phyloP scores from a whole-genome alignment of 371 early-diverging fungal species.

The Apophysomyces ossiformis region DNA sequence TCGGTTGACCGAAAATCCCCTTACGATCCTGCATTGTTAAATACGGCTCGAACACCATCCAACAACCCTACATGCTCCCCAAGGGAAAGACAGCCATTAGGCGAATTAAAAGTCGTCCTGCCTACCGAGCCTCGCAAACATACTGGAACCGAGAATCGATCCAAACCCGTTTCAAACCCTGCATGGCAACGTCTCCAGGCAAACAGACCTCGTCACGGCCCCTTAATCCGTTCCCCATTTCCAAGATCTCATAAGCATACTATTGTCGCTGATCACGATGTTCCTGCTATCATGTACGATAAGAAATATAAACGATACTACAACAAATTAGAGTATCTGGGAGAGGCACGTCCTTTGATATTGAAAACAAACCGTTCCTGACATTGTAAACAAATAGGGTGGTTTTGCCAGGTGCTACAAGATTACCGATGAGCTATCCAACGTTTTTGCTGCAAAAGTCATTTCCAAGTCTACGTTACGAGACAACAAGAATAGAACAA shows the following conservation, averaged over 20 bases:
- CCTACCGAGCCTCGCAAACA: conserved; percentile 11
- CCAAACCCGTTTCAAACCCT: conserved; percentile 1
- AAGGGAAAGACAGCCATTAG: conserved; percentile 12
- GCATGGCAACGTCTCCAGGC: conserved; percentile 7
- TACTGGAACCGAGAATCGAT: neutral
- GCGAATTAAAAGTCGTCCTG: conserved; percentile 16
- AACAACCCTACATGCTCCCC: neutral
- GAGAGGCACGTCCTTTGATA: conserved; percentile 23
- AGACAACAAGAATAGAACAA: conserved; percentile 63
- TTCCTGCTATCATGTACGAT: conserved; percentile 19
- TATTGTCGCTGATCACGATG: conserved; percentile 17
- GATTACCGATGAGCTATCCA: conserved; percentile 50
- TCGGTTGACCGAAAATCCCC: neutral
- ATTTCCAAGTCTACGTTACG: conserved; percentile 68
- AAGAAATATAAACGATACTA: conserved; percentile 19
- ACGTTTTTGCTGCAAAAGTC: conserved; percentile 80
- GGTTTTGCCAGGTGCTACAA: conserved; percentile 92
- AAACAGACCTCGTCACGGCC: neutral
- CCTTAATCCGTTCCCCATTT: conserved; percentile 4
- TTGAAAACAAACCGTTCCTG: neutral
- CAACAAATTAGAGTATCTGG: conserved; percentile 22
- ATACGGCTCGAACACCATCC: conserved; percentile 1
- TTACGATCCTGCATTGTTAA: neutral
- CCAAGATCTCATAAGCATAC: conserved; percentile 10
- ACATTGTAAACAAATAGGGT: conserved; percentile 57